Percentiles rank a stretch among this genome's conserved stretches.
phyloP scores from a whole-genome alignment of 2,329 filamentous ascomycete genomes.

The Emmonsia crescens region DNA sequence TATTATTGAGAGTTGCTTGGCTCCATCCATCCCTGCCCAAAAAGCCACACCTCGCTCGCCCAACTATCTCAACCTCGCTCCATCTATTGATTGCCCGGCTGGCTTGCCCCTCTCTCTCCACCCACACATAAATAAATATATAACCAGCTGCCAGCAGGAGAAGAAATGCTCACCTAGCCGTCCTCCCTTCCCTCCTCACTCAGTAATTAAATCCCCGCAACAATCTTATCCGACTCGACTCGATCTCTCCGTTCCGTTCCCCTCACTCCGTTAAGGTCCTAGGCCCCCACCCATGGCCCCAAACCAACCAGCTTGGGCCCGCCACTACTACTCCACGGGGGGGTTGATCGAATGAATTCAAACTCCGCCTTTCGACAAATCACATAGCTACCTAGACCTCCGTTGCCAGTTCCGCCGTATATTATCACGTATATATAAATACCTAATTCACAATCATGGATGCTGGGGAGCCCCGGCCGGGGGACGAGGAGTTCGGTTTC shows the following conservation, averaged over 20 bases:
- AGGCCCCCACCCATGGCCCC: background rate
- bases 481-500: constrained; percentile 15
- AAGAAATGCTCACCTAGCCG: background rate
- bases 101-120: background rate
- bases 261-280: background rate
- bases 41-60: background rate
- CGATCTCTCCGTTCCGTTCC: background rate
- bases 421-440: background rate
- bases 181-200: background rate
- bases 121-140: background rate
- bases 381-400: background rate
- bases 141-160: background rate
- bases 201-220: background rate
- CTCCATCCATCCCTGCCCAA: background rate
- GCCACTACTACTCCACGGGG: background rate
- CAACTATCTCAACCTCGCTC: background rate
- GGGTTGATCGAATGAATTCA: background rate
- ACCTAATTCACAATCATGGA: constrained; percentile 24
- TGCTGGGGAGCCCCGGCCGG: constrained; percentile 22
- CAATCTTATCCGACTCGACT: background rate
- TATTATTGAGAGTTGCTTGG: background rate
- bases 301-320: background rate
- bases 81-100: background rate
- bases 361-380: background rate
- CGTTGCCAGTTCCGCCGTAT: background rate